These are phyloP conservation scores for Acanthamoeba culbertsoni DNA, from an alignment of 208 protist genomes.

Conservation along the genomic window DNA sequence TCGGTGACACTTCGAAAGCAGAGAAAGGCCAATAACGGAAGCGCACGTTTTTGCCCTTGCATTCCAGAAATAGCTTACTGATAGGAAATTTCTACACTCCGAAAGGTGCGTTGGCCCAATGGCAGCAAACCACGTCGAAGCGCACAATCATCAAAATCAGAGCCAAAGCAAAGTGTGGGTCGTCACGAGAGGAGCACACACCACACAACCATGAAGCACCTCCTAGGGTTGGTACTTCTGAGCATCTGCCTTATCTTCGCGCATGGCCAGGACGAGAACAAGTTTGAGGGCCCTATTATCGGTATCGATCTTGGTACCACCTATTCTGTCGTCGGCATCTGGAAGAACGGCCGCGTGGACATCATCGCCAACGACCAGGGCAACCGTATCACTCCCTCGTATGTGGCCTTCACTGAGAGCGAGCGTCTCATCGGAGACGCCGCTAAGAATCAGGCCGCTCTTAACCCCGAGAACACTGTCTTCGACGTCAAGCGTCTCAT, in stretches of 20 bases:
- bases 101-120: not conserved
- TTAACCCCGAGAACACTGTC: slow-evolving; percentile 92
- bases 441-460: slow-evolving; percentile 86
- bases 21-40: not conserved
- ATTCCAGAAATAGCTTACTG: not conserved
- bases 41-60: not conserved
- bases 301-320: slow-evolving; percentile 86
- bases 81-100: not conserved
- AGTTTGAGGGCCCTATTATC: slow-evolving; percentile 57
- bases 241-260: not conserved
- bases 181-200: not conserved
- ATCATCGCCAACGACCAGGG: slow-evolving; percentile 91
- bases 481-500: slow-evolving; percentile 94
- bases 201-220: not conserved
- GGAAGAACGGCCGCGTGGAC: slow-evolving; percentile 79
- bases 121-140: not conserved
- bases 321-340: slow-evolving; percentile 84
- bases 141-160: not conserved
- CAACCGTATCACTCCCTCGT: slow-evolving; percentile 98
- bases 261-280: not conserved
- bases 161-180: too few species aligned
- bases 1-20: too few species aligned
- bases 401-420: slow-evolving; percentile 96
- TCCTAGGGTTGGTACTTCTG: not conserved
- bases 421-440: slow-evolving; percentile 85